A percentile compares a stretch with the other conserved stretches of the same genome.
Conservation (phyloP, 176 grass and related monocot genomes). For the Musa schizocarpa region DNA sequence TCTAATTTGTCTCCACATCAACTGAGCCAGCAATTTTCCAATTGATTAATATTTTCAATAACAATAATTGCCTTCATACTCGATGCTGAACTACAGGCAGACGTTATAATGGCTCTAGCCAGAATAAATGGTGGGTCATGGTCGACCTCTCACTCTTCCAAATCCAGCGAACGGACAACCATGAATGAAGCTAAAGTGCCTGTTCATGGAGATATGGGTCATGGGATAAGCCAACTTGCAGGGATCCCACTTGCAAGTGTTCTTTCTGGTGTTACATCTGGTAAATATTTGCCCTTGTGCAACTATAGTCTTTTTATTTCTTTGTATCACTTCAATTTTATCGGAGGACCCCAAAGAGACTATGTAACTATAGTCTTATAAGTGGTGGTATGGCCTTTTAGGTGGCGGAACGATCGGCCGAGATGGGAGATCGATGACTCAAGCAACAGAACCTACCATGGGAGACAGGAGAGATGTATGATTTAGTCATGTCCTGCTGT, state of each 20-base stretch:
- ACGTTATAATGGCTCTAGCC: slow-evolving; percentile 25
- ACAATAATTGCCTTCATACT: background rate
- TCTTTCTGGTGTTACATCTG: background rate
- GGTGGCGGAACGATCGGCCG: too few species aligned
- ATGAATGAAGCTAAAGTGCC: slow-evolving; percentile 1
- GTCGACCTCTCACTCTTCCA: slow-evolving; percentile 14
- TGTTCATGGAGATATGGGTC: background rate
- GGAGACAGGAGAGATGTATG: too few species aligned
- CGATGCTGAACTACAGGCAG: slow-evolving; percentile 5
- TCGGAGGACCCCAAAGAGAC: too few species aligned
- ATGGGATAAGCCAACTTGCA: background rate
- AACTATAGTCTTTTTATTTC: background rate
- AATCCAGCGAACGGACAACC: background rate
- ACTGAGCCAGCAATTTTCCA: background rate
- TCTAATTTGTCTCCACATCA: background rate
- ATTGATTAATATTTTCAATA: background rate
- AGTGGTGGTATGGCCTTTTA: background rate
- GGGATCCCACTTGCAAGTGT: background rate
- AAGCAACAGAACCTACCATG: too few species aligned
- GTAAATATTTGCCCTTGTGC: background rate
- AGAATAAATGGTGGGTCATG: slow-evolving; percentile 19
- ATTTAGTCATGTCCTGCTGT: too few species aligned
- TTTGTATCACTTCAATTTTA: too few species aligned
- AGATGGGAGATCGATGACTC: too few species aligned
- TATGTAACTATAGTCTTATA: background rate